These are phyloP conservation scores for Coelastrella sp. DNA, from an alignment of 139 green algal genomes.

Conservation along the genomic window DNA sequence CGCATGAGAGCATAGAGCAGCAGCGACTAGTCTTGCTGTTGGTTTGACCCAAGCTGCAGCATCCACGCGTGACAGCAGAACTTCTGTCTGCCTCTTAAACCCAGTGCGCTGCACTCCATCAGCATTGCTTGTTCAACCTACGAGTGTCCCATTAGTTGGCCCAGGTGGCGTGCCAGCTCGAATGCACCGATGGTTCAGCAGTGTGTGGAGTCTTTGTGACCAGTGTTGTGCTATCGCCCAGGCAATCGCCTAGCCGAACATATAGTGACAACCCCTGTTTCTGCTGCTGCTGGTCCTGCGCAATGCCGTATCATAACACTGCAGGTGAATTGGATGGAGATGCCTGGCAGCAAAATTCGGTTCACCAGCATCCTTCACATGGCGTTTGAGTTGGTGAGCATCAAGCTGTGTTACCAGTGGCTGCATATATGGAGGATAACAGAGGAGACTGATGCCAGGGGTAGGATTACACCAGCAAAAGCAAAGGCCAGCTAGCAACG, in stretches of 20 bases:
- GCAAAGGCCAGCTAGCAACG: neutral
- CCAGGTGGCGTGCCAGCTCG: too few relatives aligned
- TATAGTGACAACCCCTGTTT: neutral
- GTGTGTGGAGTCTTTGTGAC: too few relatives aligned
- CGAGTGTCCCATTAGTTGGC: too few relatives aligned
- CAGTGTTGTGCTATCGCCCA: too few relatives aligned
- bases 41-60: too few relatives aligned
- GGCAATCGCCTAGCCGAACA: neutral
- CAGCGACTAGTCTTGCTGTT: too few relatives aligned
- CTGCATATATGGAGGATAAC: slow-evolving; percentile 38
- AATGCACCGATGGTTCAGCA: too few relatives aligned
- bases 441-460: slow-evolving; percentile 28
- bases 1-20: too few relatives aligned
- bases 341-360: slow-evolving; percentile 96
- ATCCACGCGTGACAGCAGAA: too few relatives aligned
- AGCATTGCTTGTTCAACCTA: too few relatives aligned
- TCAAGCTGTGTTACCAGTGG: slow-evolving; percentile 52
- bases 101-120: too few relatives aligned
- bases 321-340: slow-evolving; percentile 94
- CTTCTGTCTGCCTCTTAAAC: too few relatives aligned
- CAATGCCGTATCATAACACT: neutral
- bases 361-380: slow-evolving; percentile 93
- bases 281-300: neutral
- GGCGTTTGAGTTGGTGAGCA: slow-evolving; percentile 83
- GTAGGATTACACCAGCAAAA: neutral